A percentile compares a stretch with the other conserved stretches of the same genome.
Conservation (phyloP, 768 basidiomycete genomes). For the Boletus tomentosulus region DNA sequence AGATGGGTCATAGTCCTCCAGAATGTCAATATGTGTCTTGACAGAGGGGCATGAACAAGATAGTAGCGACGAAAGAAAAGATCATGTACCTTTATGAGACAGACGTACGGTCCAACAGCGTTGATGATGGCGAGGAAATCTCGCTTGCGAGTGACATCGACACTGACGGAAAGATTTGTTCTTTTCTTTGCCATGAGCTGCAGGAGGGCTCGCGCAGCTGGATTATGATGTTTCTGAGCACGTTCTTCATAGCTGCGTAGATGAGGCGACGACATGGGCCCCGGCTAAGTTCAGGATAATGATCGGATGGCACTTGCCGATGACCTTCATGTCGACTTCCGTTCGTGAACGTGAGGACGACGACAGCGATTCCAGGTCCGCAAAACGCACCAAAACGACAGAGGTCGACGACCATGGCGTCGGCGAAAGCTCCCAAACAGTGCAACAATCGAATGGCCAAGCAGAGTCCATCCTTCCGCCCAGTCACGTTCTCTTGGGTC, state of each 20-base stretch:
- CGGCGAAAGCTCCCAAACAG: slow-evolving; percentile 4
- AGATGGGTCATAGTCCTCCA: slow-evolving; percentile 81
- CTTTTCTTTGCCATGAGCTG: slow-evolving; percentile 82
- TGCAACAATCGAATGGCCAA: background rate
- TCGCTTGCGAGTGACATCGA: slow-evolving; percentile 80
- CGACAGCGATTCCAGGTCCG: slow-evolving; percentile 30
- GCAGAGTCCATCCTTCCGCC: slow-evolving; percentile 53
- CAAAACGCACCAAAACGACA: slow-evolving; percentile 38
- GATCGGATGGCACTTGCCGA: background rate
- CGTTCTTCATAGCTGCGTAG: slow-evolving; percentile 60
- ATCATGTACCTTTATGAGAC: slow-evolving; percentile 82
- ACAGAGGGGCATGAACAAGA: slow-evolving; percentile 24
- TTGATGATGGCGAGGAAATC: slow-evolving; percentile 86
- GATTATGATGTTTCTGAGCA: slow-evolving; percentile 56
- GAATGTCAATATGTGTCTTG: slow-evolving; percentile 95
- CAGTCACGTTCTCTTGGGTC: slow-evolving; percentile 66
- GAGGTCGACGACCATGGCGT: slow-evolving; percentile 8
- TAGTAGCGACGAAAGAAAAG: slow-evolving; percentile 5
- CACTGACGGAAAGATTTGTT: slow-evolving; percentile 91
- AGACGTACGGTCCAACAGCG: slow-evolving; percentile 83
- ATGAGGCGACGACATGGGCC: slow-evolving; percentile 34
- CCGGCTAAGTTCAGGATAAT: background rate
- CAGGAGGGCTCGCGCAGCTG: slow-evolving; percentile 74
- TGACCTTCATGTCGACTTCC: slow-evolving; percentile 25
- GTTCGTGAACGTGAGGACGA: slow-evolving; percentile 53